A percentile compares a stretch with the other conserved stretches of the same genome.
Evolutionary conservation across 179 eudicot genomes (phyloP).

Genomic region (Spinacia oleracea): DNA sequence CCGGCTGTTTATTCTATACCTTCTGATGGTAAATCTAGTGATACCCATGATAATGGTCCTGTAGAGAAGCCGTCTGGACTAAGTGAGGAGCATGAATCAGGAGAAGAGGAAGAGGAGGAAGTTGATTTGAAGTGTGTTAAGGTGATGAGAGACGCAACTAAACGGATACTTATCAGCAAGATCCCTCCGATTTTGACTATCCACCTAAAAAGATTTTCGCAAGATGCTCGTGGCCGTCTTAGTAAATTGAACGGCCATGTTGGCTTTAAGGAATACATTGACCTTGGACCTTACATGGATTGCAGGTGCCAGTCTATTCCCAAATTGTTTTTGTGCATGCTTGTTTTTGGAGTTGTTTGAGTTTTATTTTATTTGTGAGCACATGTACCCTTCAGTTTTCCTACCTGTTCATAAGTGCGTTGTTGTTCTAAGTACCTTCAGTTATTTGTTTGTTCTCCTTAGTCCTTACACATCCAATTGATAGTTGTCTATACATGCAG

Average conservation of each 20-base stretch:
- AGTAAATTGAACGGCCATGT: slow-evolving; percentile 93
- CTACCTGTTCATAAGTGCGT: not conserved
- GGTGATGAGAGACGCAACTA: slow-evolving; percentile 84
- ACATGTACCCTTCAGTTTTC: not conserved
- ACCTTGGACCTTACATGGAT: slow-evolving; percentile 76
- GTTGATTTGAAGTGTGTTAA: slow-evolving; percentile 44
- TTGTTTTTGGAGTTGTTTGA: slow-evolving; percentile 6
- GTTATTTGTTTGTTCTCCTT: slow-evolving; percentile 5
- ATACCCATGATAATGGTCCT: slow-evolving; percentile 26
- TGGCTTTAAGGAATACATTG: slow-evolving; percentile 63
- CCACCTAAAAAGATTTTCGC: slow-evolving; percentile 88
- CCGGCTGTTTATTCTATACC: slow-evolving; percentile 23
- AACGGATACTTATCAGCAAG: slow-evolving; percentile 65
- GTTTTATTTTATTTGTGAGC: not conserved
- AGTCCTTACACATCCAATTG: not conserved
- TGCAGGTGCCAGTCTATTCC: slow-evolving; percentile 51
- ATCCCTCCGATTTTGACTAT: slow-evolving; percentile 77
- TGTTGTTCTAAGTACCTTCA: not conserved
- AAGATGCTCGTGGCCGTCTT: slow-evolving; percentile 88
- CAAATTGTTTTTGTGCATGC: not conserved
- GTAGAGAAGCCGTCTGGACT: slow-evolving; percentile 21
- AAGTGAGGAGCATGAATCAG: slow-evolving; percentile 38
- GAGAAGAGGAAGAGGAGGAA: slow-evolving; percentile 43
- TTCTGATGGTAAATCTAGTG: slow-evolving; percentile 25
- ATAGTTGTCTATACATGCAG: not conserved